phyloP scores from a whole-genome alignment of 306 rosid genomes.

The Quercus parvula region DNA sequence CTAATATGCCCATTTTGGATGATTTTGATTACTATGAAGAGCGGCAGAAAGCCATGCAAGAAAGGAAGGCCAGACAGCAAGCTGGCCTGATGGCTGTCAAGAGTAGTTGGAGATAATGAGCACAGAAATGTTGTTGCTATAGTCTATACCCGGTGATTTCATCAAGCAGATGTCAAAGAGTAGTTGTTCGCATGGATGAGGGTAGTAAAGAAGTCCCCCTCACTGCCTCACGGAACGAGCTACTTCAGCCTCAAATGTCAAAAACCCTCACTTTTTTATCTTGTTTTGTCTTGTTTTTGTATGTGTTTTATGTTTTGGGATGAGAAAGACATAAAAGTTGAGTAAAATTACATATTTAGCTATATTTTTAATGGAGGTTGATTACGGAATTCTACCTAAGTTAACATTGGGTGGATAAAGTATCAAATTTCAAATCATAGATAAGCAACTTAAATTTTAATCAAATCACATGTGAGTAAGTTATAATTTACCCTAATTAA shows the following conservation, averaged over 20 bases:
- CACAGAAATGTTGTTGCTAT: constrained; percentile 38
- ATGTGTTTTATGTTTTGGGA: too few relatives aligned
- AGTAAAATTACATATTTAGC: too few relatives aligned
- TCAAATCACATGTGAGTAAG: too few relatives aligned
- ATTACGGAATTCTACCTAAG: too few relatives aligned
- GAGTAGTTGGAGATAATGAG: constrained; percentile 56
- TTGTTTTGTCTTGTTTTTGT: too few relatives aligned
- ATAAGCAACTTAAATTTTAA: fast-evolving
- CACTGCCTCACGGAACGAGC: constrained; percentile 23
- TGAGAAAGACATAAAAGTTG: too few relatives aligned
- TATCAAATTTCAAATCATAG: fast-evolving
- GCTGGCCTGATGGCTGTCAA: constrained; percentile 43
- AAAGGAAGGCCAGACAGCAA: constrained; percentile 68
- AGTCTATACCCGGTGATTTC: constrained; percentile 36
- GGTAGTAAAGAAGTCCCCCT: constrained; percentile 39
- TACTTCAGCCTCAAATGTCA: constrained; percentile 31
- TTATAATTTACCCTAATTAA: too few relatives aligned
- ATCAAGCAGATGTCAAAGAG: constrained; percentile 78
- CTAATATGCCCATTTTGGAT: constrained; percentile 65
- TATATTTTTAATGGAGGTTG: fast-evolving
- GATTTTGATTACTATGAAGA: constrained; percentile 83
- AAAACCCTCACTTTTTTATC: too few relatives aligned
- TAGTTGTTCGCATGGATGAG: constrained; percentile 71
- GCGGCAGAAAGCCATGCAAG: constrained; percentile 81
- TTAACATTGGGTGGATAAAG: fast-evolving